Evolutionary conservation across 2,329 filamentous ascomycete species (phyloP).

Genomic region (Exophiala spinifera): DNA sequence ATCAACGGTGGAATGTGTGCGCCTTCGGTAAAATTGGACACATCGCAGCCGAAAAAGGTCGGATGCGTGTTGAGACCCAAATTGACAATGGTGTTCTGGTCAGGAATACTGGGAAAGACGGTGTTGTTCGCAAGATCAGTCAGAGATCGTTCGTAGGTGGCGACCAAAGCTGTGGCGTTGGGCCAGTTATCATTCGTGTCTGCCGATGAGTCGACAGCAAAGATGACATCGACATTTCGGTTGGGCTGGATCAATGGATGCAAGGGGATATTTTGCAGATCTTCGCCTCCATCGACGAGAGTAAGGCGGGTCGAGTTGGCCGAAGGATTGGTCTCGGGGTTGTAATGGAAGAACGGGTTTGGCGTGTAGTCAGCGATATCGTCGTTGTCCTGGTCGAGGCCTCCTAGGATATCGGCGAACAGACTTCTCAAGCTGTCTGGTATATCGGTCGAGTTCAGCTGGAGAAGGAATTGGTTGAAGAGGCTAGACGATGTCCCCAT

Average conservation of each 20-base stretch:
- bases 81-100: slow-evolving; percentile 74
- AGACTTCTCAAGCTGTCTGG: slow-evolving; percentile 51
- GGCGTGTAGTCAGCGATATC: slow-evolving; percentile 73
- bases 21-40: slow-evolving; percentile 59
- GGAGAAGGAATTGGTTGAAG: slow-evolving; percentile 74
- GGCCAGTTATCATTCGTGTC: slow-evolving; percentile 70
- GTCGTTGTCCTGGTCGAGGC: slow-evolving; percentile 58
- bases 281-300: slow-evolving; percentile 75
- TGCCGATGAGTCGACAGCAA: slow-evolving; percentile 74
- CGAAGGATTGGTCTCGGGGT: slow-evolving; percentile 58
- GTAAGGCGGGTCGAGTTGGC: slow-evolving; percentile 56
- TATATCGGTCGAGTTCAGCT: slow-evolving; percentile 55
- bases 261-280: slow-evolving; percentile 74
- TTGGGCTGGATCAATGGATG: slow-evolving; percentile 71
- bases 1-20: slow-evolving; percentile 64
- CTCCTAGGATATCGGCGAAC: slow-evolving; percentile 46
- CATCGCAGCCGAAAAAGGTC: slow-evolving; percentile 77
- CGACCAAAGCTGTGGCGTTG: slow-evolving; percentile 71
- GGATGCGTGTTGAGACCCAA: slow-evolving; percentile 70
- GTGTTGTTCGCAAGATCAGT: slow-evolving; percentile 63
- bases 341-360: slow-evolving; percentile 71
- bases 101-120: slow-evolving; percentile 68
- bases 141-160: slow-evolving; percentile 67
- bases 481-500: slow-evolving; percentile 83
- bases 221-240: slow-evolving; percentile 75